Evolutionary conservation across 2,329 filamentous ascomycete species (phyloP), one percentile per base, ranked within the genome.

Genomic region (Aspergillus piperis): DNA sequence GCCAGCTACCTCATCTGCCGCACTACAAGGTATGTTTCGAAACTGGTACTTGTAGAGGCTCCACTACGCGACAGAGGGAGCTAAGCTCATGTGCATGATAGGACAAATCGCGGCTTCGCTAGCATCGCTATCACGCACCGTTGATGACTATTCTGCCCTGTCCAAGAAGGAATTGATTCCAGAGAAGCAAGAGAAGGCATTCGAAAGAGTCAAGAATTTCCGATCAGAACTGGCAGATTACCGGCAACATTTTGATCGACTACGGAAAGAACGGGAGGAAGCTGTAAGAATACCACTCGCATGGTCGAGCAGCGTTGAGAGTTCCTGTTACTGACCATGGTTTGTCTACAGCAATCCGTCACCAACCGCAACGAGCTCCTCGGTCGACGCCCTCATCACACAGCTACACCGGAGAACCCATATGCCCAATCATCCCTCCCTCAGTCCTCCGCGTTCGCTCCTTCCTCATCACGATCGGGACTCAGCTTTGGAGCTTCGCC

Each of bases 101-200:
- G 89, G 89, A 72, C 90, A 92, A 76, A 86, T 92, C 65, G 89
- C 89, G n/a, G 89, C 88, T 19, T 90, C 90, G 13, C 80, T 96
- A 30, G 88, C 90, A 47, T 87, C 92, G 61, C 92, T 99, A 76
- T 86, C 90, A 50, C 91, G 95, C 62, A 96, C 92, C 0, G 84
- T 99, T 65, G 93, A 97, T 79, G 93, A 97, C 73, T 99, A 99
- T 81, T 87, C 90, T 70, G 84, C 85, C 58, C 86, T 96, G 30
- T 90, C 93, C 1, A 90, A 91, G 66, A 90, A 94, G 70, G 95
- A 99, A 77, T 86, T 96, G 32, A 93, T 96, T 59, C 85, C 90
- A 4, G 89, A 91, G 61, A 99, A 98, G 78, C 91, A 96, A 68
- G 89, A 95, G 62, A 96, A 98, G 73, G 95, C 94, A 1, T 83